These are phyloP conservation scores for Alternaria longipes DNA, from an alignment of 2,329 filamentous ascomycete species.

Conservation along the genomic window DNA sequence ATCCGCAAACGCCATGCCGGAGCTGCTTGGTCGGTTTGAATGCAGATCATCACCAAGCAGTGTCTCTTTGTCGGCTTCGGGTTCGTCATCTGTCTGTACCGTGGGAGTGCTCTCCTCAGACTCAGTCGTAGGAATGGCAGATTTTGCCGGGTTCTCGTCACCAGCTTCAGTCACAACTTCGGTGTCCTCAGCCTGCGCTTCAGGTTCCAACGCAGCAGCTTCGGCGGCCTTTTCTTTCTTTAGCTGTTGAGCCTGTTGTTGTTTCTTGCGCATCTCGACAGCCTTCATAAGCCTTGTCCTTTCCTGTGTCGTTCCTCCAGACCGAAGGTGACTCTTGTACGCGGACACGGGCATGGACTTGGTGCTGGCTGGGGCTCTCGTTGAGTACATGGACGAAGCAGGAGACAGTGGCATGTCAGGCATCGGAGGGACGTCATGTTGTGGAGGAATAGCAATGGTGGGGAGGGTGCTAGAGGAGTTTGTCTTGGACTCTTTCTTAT, in stretches of 20 bases:
- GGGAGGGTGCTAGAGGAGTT: slow-evolving; percentile 42
- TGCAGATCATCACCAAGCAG: slow-evolving; percentile 25
- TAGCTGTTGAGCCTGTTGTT: slow-evolving; percentile 58
- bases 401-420: slow-evolving; percentile 48
- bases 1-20: slow-evolving; percentile 63
- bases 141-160: not conserved
- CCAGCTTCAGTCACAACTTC: slow-evolving; percentile 1
- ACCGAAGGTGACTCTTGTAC: slow-evolving; percentile 49
- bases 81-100: slow-evolving; percentile 15
- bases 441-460: slow-evolving; percentile 43
- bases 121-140: slow-evolving; percentile 4
- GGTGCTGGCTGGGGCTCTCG: slow-evolving; percentile 52
- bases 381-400: slow-evolving; percentile 50
- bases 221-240: slow-evolving; percentile 33
- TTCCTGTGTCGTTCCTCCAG: slow-evolving; percentile 78
- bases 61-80: slow-evolving; percentile 21
- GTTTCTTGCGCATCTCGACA: slow-evolving; percentile 86
- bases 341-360: slow-evolving; percentile 56
- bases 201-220: slow-evolving; percentile 10
- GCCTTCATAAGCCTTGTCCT: slow-evolving; percentile 95
- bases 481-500: slow-evolving; percentile 49
- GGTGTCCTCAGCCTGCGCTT: slow-evolving; percentile 11
- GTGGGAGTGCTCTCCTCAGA: slow-evolving; percentile 6
- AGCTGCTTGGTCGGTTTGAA: slow-evolving; percentile 53
- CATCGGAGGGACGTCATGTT: slow-evolving; percentile 46